Conservation (phyloP, 345 rosid genomes). For the Syzygium aqueum region DNA sequence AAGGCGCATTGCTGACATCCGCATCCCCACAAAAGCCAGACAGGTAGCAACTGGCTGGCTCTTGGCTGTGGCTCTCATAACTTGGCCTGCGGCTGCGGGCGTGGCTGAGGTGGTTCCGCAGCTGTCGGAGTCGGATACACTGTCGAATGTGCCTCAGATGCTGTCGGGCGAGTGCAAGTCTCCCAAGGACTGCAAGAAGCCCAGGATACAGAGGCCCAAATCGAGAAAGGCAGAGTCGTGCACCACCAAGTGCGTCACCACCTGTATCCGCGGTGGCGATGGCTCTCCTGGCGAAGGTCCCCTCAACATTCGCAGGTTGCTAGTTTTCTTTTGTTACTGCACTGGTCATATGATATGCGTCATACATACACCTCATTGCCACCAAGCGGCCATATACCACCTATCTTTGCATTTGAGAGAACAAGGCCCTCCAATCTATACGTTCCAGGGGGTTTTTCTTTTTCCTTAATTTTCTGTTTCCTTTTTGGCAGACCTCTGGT, state of each 20-base stretch:
- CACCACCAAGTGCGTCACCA: conserved; percentile 66
- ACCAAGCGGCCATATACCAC: neutral
- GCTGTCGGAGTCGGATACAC: conserved; percentile 37
- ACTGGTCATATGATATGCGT: neutral
- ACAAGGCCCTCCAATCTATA: neutral
- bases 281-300: conserved; percentile 91
- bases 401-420: neutral
- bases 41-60: neutral
- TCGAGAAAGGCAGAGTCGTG: conserved; percentile 82
- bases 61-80: neutral
- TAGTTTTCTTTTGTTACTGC: neutral
- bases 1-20: neutral
- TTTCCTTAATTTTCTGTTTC: neutral
- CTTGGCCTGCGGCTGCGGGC: conserved; percentile 16
- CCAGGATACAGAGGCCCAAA: conserved; percentile 77
- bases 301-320: conserved; percentile 59
- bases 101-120: conserved; percentile 3
- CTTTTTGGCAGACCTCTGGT: conserved; percentile 48
- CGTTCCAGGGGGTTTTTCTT: neutral
- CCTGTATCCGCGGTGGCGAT: conserved; percentile 77
- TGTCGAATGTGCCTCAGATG: conserved; percentile 67
- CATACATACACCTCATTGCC: neutral
- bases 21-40: neutral
- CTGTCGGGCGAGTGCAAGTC: conserved; percentile 51
- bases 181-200: conserved; percentile 56